Conservation (phyloP, 2,329 filamentous ascomycete genomes). For the Xylariomycetidae sp. region DNA sequence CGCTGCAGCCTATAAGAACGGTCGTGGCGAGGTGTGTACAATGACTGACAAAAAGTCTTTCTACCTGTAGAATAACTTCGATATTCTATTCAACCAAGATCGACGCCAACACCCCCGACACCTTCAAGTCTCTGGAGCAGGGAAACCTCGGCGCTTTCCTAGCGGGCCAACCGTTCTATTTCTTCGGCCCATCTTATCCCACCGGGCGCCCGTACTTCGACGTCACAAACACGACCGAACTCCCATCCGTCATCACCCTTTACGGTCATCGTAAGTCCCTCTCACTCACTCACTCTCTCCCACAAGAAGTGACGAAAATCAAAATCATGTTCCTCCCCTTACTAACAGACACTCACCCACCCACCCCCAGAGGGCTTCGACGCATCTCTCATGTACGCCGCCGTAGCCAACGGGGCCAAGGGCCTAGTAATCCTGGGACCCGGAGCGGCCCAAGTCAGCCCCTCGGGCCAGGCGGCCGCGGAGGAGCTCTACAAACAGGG, state of each 20-base stretch:
- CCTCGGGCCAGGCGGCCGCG: conserved; percentile 20
- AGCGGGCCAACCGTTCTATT: conserved; percentile 50
- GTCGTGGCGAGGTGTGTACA: too few relatives aligned
- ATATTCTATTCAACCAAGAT: conserved; percentile 50
- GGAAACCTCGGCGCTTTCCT: conserved; percentile 47
- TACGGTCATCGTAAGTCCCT: conserved; percentile 35
- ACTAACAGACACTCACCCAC: too few relatives aligned
- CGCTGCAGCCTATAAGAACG: not conserved
- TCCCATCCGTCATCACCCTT: conserved; percentile 42
- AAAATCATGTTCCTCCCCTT: too few relatives aligned
- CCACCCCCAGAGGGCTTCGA: conserved; percentile 27
- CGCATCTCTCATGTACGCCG: conserved; percentile 24
- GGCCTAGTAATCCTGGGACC: conserved; percentile 28
- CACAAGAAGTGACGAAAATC: too few relatives aligned
- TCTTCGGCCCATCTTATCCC: conserved; percentile 40
- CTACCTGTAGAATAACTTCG: conserved; percentile 36
- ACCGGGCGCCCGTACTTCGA: conserved; percentile 34
- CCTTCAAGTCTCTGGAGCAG: conserved; percentile 45
- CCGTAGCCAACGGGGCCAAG: conserved; percentile 28
- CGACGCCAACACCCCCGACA: conserved; percentile 49
- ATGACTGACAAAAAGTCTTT: too few relatives aligned
- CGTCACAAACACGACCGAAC: conserved; percentile 26
- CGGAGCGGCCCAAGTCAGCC: conserved; percentile 25
- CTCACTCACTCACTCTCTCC: too few relatives aligned
- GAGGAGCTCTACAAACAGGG: conserved; percentile 21